Base-by-base conservation (phyloP, 495 filamentous ascomycete genomes). In the Rhypophila decipiens region DNA sequence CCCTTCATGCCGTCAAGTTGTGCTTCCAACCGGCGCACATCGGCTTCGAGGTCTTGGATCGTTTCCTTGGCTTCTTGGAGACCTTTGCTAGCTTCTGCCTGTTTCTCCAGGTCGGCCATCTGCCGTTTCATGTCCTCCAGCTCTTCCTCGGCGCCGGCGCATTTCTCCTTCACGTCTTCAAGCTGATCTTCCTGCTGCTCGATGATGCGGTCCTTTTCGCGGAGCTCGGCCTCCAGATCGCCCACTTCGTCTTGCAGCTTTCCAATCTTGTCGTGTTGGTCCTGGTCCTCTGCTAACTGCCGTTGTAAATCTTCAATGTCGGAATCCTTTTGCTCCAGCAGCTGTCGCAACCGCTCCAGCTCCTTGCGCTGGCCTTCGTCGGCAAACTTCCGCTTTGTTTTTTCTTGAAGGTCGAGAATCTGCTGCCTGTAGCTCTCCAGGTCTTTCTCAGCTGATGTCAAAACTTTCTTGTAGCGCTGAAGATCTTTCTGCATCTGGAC, bases 401-500 rank as follows among this genome's bases (percentile, higher is more conserved):
- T 87, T 49, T 95, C 86, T 51, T 79, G 82, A 36, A 90, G 69
- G 46, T 95, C 88, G 31, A 83, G 59, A 41, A 96, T 76, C 65
- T 93, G 86, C 49, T 82, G 74, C 39, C 82, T 73, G 58, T 88
- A 95, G 39, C 74, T 69, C 61, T 94, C 88, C 3, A 94, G 66
- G 36, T 78, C 88, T 44, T 84, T 85, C 69, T 96, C 88, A 22
- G 88, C 88, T 33, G 77, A 71, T 27, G 73, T 75, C 12, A 98
- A 71, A 7, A 77, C 80, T 62, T 95, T 96, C 57, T 83, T 83
- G 66, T 90, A 93, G 42, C 80, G 79, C 41, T 83, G 78, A 11
- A 98, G 77, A 51, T 98, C 93, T 40, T 81, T 78, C 58, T 90
- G 82, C 76, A 97, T 84, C 1, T 86, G 90, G 44, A 91, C 74